phyloP scores from a whole-genome alignment of 441 rosid genomes.

The Erysimum cheiri region DNA sequence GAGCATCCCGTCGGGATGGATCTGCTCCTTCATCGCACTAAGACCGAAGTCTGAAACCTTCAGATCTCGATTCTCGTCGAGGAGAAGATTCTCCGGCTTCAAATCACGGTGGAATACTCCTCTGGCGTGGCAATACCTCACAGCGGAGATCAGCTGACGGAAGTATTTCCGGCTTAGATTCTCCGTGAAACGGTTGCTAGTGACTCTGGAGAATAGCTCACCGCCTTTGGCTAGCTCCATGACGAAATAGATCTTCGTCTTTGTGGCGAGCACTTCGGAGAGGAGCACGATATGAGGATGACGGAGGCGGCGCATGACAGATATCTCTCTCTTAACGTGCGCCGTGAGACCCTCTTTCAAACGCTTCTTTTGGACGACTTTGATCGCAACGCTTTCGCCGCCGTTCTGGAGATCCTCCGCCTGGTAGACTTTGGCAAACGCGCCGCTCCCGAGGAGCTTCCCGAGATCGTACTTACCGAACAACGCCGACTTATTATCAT shows the following conservation, averaged over 20 bases:
- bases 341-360: conserved; percentile 47
- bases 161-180: conserved; percentile 56
- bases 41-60: conserved; percentile 56
- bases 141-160: conserved; percentile 60
- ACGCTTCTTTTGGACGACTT: conserved; percentile 51
- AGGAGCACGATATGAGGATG: conserved; percentile 47
- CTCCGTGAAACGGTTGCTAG: conserved; percentile 54
- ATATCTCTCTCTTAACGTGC: conserved; percentile 53
- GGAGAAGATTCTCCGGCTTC: conserved; percentile 56
- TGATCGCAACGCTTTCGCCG: conserved; percentile 55
- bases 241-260: conserved; percentile 48
- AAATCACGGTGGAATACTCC: conserved; percentile 47
- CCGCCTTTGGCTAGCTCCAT: conserved; percentile 50
- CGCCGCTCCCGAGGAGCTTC: conserved; percentile 51
- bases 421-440: conserved; percentile 59
- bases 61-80: conserved; percentile 44
- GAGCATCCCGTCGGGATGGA: conserved; percentile 58
- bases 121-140: conserved; percentile 55
- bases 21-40: conserved; percentile 55
- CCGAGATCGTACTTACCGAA: conserved; percentile 55
- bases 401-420: conserved; percentile 48
- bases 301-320: conserved; percentile 48
- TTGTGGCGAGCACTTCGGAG: conserved; percentile 47
- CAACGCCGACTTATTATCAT: conserved; percentile 43
- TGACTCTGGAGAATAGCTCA: conserved; percentile 47